Evolutionary conservation across 208 protist genomes (phyloP), one percentile per base, ranked within the genome.

Genomic region (Leishmania major): DNA sequence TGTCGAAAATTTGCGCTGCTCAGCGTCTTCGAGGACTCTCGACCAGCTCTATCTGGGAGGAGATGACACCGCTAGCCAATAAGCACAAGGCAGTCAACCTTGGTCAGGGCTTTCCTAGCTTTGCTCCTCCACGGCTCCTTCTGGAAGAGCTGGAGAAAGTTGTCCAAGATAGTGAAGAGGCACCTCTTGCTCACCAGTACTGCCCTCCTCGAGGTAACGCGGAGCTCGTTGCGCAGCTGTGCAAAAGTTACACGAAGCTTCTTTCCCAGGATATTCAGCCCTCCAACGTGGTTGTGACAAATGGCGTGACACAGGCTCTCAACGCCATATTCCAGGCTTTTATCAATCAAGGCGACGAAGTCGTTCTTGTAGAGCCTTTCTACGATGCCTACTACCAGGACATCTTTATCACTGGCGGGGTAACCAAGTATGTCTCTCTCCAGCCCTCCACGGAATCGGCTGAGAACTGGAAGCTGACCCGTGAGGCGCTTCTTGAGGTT

Each of bases 311-410:
- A 13, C 91, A 98, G 76, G 96, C 87, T 31, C 77, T 99, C 28
- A 97, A 93, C 85, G 77, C 84, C 22, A 79, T 86, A 4, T 92
- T 98, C 51, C 88, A 95, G 77, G 90, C 96, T 0, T 88, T 98
- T 45, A 43, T 99, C 8, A 94, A 97, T 47, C 90, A 89, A 59
- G 97, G 96, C 13, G 98, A 99, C 75, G 97, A 99, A 75, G 92
- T 99, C 0, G 89, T 99, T 45, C 80, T 98, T 17, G 90, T 99
- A 28, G 96, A 99, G 86, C 97, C 98, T 11, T 98, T 93, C 81
- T 99, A 96, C 89, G 98, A 99, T 82, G 89, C 89, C 0, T 98
- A 99, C 82, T 82, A 87, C 69, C 84, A 84, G 82, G 93, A 92
- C 59, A 89, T 95, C 45, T 60, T 89, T 47, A 76, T 98, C 59